phyloP scores from a whole-genome alignment of 2,329 filamentous ascomycete species.

The Botrytis cinerea region DNA sequence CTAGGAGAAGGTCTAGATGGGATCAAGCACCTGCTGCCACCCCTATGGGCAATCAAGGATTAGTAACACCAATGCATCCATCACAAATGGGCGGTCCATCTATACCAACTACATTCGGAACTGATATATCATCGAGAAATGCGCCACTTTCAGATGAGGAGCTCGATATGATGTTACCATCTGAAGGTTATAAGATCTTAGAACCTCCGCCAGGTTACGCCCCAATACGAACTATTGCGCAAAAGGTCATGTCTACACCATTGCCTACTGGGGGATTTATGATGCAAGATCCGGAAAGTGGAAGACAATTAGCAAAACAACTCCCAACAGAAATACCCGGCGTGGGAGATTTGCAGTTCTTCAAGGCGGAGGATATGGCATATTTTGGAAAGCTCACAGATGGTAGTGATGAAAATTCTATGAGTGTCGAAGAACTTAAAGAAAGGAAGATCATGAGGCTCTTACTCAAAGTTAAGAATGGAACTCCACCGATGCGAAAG shows the following conservation, averaged over 20 bases:
- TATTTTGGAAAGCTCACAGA: constrained; percentile 98
- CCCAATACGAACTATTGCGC: constrained; percentile 73
- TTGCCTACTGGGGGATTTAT: constrained; percentile 83
- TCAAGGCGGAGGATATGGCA: constrained; percentile 97
- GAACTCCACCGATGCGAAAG: constrained; percentile 97
- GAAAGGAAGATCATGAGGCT: constrained; percentile 98
- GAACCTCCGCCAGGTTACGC: constrained; percentile 91
- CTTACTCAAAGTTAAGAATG: constrained; percentile 97
- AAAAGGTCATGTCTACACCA: constrained; percentile 73
- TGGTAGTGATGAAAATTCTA: constrained; percentile 83
- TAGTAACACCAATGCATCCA: constrained; percentile 76
- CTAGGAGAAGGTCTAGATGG: constrained; percentile 84
- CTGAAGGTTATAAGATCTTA: constrained; percentile 89
- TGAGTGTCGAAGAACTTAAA: constrained; percentile 94
- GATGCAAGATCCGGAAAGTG: constrained; percentile 93
- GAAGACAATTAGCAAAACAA: constrained; percentile 80
- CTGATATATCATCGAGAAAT: constrained; percentile 78
- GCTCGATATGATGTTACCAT: constrained; percentile 85
- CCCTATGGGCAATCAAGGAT: constrained; percentile 70
- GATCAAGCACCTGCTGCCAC: constrained; percentile 85
- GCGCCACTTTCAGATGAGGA: constrained; percentile 89
- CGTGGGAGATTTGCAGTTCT: constrained; percentile 93
- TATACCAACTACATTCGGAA: constrained; percentile 69
- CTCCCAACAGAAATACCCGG: constrained; percentile 94
- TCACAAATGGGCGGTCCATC: constrained; percentile 58